A percentile compares a stretch with the other conserved stretches of the same genome.
Evolutionary conservation across 2,329 filamentous ascomycete genomes (phyloP).

Genomic region (Dissoconium aciculare): DNA sequence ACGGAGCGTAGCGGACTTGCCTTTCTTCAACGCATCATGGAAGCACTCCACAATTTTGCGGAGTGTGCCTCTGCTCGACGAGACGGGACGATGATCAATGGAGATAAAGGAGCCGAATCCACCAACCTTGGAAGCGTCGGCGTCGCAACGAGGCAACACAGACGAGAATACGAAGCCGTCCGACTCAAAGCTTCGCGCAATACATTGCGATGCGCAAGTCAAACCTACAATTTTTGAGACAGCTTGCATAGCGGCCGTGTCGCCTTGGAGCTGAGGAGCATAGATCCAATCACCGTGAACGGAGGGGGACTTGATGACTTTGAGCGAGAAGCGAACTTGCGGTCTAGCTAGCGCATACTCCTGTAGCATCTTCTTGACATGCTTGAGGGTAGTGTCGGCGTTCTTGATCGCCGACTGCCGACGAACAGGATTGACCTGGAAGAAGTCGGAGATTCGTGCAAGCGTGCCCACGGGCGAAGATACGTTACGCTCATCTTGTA

Average conservation of each 20-base stretch:
- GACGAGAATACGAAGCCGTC: constrained; percentile 38
- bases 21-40: constrained; percentile 34
- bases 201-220: constrained; percentile 41
- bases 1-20: constrained; percentile 12
- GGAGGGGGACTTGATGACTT: constrained; percentile 39
- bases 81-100: constrained; percentile 52
- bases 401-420: constrained; percentile 43
- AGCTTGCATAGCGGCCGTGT: constrained; percentile 39
- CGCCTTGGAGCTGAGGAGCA: constrained; percentile 38
- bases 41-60: constrained; percentile 45
- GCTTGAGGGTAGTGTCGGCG: constrained; percentile 40
- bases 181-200: constrained; percentile 25
- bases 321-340: constrained; percentile 45
- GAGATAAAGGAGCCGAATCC: constrained; percentile 44
- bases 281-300: constrained; percentile 46
- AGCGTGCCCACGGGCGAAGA: constrained; percentile 55
- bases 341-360: constrained; percentile 53
- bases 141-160: constrained; percentile 41
- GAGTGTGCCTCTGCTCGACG: constrained; percentile 38
- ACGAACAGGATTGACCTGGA: constrained; percentile 48
- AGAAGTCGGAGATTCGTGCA: constrained; percentile 45
- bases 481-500: constrained; percentile 26
- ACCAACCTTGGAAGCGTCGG: constrained; percentile 27
- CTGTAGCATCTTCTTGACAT: constrained; percentile 45
- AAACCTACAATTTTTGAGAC: constrained; percentile 47